Evolutionary conservation across 371 early-diverging fungal species (phyloP).

Genomic region (Haplosporangium sp.): DNA sequence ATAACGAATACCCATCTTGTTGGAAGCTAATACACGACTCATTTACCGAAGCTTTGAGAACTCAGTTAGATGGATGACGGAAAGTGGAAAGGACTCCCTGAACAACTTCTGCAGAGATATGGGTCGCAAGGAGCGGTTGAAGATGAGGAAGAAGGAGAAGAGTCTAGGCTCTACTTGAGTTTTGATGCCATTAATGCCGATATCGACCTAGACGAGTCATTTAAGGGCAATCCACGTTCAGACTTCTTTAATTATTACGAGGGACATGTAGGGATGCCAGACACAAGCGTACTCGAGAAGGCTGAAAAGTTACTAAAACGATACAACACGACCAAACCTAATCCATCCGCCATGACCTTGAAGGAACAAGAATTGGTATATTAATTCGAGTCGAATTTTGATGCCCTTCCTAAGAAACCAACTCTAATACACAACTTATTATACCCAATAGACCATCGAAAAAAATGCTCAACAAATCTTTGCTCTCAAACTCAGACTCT

Average conservation of each 20-base stretch:
- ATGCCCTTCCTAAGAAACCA: background rate
- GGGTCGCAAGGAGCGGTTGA: slow-evolving; percentile 26
- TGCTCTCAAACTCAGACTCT: slow-evolving; percentile 74
- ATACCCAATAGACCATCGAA: slow-evolving; percentile 72
- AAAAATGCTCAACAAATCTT: slow-evolving; percentile 77
- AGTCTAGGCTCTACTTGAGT: slow-evolving; percentile 36
- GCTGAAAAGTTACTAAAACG: slow-evolving; percentile 27
- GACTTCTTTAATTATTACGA: slow-evolving; percentile 17
- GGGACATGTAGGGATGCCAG: slow-evolving; percentile 17
- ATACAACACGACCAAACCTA: slow-evolving; percentile 31
- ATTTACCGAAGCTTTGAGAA: background rate
- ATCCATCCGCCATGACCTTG: slow-evolving; percentile 62
- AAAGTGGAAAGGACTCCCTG: slow-evolving; percentile 41
- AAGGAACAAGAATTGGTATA: slow-evolving; percentile 75
- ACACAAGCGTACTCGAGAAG: slow-evolving; percentile 15
- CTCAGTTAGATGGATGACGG: slow-evolving; percentile 31
- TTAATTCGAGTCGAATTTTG: background rate
- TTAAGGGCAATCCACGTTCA: slow-evolving; percentile 28
- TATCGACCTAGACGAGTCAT: slow-evolving; percentile 49
- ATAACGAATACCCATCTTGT: background rate
- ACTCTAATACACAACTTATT: background rate
- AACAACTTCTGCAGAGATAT: slow-evolving; percentile 29
- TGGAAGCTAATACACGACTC: background rate
- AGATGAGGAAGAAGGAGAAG: slow-evolving; percentile 50
- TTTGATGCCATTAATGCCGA: slow-evolving; percentile 54